Base-by-base conservation (phyloP, 23 red algal genomes). In the Gracilaria caudata region DNA sequence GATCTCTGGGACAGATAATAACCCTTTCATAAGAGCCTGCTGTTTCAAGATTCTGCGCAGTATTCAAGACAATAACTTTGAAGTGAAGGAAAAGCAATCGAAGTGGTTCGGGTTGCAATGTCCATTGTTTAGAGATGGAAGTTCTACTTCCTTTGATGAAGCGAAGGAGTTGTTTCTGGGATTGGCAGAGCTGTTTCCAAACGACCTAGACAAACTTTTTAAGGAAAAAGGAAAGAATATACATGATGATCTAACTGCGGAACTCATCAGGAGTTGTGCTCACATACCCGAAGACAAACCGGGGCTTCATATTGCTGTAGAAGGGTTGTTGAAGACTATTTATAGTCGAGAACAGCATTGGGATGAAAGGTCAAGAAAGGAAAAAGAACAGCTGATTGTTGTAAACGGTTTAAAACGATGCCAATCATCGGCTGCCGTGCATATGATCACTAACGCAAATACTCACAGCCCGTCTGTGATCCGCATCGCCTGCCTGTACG, bases 31-130 rank as follows among this genome's bases (percentile, higher is more conserved):
- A 29, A 75, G 40, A 75, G 37, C 70, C 43, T 49, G 21, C n/a
- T 75, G 70, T 29, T 47, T 75, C 1, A 9, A 4, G 21, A 49
- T 75, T 47, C 40, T 75, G 17, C 70, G 70, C 40, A 24, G 33
- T 19, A 47, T 75, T 75, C 38, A 5, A 13, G 70, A 75, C 40
- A 16, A 75, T 21, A 75, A 7, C 40, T 75, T 75, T 47, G 70
- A 75, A 47, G n/a, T 75, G n/a, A 75, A 75, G 20, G 70, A 75
- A 49, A 75, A 75, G 70, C 37, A 75, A 17, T 24, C 37, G 13
- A 47, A 46, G 19, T 75, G 70, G 39, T 75, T 75, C 24, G 70
- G 70, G 7, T 32, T 40, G 19, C 70, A 75, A 47, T 75, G 39
- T 20, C 40, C 70, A 25, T 49, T 75, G 70, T 75, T 75, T 38